Conservation (phyloP, 371 early-diverging fungal species). For the Saksenaea oblongispora region DNA sequence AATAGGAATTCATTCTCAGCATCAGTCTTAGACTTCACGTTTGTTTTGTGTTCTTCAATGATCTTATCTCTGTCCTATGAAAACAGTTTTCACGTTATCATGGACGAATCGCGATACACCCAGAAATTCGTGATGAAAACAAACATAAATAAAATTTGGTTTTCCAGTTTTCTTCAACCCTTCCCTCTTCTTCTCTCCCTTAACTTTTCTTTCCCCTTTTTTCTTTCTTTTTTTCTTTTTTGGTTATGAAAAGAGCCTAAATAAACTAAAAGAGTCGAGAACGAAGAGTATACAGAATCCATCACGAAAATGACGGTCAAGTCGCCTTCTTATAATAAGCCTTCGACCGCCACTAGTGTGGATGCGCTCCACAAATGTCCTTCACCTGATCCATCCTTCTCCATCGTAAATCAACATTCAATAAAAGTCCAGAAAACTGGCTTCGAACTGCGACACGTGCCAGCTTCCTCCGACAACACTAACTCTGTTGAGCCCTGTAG, state of each 20-base stretch:
- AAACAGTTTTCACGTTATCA: background rate
- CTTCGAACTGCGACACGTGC: conserved; percentile 41
- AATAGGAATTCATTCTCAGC: background rate
- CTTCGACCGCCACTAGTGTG: conserved; percentile 53
- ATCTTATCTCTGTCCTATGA: conserved; percentile 4
- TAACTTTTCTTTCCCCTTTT: background rate
- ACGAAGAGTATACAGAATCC: background rate
- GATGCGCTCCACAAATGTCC: conserved; percentile 56
- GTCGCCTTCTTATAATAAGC: conserved; percentile 55
- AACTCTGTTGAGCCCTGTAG: conserved; percentile 51
- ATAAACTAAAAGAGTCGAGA: background rate
- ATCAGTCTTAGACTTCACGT: background rate
- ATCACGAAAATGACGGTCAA: conserved; percentile 50
- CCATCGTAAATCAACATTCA: conserved; percentile 12
- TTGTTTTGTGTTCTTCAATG: background rate
- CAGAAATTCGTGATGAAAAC: background rate
- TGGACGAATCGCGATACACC: background rate
- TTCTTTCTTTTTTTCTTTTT: background rate
- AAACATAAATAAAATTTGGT: background rate
- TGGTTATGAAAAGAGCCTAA: background rate
- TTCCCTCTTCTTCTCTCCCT: background rate
- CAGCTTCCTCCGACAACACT: conserved; percentile 44
- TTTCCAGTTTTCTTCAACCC: background rate
- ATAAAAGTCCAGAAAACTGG: conserved; percentile 34
- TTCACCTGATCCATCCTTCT: conserved; percentile 17